Conservation (phyloP, 495 filamentous ascomycete genomes). For the Hypomontagnella monticulosa region DNA sequence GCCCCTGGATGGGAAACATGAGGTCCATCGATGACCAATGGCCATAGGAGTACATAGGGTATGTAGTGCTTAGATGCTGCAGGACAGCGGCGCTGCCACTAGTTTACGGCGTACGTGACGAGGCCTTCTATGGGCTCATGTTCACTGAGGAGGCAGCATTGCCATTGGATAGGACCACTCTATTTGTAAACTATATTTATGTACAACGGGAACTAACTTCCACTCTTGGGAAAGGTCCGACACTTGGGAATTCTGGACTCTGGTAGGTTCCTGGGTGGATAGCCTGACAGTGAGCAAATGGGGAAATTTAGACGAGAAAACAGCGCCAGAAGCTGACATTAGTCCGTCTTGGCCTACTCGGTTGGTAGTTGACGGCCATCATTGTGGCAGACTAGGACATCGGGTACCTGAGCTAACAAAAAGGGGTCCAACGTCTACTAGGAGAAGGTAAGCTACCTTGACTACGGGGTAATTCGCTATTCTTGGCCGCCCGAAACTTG, state of each 20-base stretch:
- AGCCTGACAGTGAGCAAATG: slow-evolving; percentile 1
- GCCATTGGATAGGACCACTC: slow-evolving; percentile 22
- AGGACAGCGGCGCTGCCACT: slow-evolving; percentile 20
- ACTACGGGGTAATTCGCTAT: background rate
- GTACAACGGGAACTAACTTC: slow-evolving; percentile 26
- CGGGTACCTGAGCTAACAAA: slow-evolving; percentile 20
- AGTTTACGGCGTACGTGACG: background rate
- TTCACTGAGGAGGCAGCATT: slow-evolving; percentile 16
- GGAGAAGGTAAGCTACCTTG: background rate
- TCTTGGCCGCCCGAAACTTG: background rate
- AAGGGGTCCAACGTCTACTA: slow-evolving; percentile 2
- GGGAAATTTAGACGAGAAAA: slow-evolving; percentile 17
- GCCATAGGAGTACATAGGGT: background rate
- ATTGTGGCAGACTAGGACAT: slow-evolving; percentile 1
- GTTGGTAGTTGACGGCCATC: slow-evolving; percentile 8
- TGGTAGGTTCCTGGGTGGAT: slow-evolving; percentile 6
- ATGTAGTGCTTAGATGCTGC: slow-evolving; percentile 22
- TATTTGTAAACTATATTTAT: slow-evolving; percentile 13
- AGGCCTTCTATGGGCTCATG: slow-evolving; percentile 20
- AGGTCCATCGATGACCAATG: slow-evolving; percentile 12
- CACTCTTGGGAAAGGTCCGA: slow-evolving; percentile 25
- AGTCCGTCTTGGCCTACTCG: slow-evolving; percentile 12
- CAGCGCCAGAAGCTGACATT: slow-evolving; percentile 18
- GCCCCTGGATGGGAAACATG: slow-evolving; percentile 24
- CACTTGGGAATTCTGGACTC: slow-evolving; percentile 18